Percentiles rank a stretch among this genome's conserved stretches.
These are phyloP conservation scores for Dioscorea dumetorum DNA, from an alignment of 106 monocot species.

Conservation along the genomic window DNA sequence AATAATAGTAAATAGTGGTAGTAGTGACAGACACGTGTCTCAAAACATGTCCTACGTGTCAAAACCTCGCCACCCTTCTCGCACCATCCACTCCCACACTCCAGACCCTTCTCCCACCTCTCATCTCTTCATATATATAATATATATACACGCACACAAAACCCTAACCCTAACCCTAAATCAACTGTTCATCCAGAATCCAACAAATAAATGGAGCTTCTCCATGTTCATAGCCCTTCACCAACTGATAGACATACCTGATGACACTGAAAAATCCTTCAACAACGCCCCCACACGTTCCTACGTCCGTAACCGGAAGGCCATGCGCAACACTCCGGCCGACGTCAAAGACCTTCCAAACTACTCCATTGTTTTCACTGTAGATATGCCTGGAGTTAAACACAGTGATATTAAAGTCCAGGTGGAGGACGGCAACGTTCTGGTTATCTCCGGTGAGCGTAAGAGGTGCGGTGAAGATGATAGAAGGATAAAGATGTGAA, in stretches of 20 bases:
- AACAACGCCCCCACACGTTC: slow-evolving; percentile 34
- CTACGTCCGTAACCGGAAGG: slow-evolving; percentile 61
- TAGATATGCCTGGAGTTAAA: slow-evolving; percentile 79
- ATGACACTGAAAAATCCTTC: slow-evolving; percentile 41
- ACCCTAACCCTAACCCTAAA: no score
- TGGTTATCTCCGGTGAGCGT: slow-evolving; percentile 47
- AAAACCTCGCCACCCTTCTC: no score
- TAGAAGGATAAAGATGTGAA: slow-evolving; percentile 20
- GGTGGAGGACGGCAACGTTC: slow-evolving; percentile 35
- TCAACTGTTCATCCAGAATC: no score
- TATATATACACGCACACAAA: no score
- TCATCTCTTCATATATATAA: no score
- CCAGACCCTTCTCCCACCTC: no score
- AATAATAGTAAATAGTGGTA: no score
- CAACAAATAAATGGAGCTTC: slow-evolving; percentile 3
- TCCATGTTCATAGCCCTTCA: slow-evolving; percentile 28
- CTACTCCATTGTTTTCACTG: slow-evolving; percentile 38
- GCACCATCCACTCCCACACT: no score
- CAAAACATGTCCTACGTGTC: no score
- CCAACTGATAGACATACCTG: slow-evolving; percentile 50
- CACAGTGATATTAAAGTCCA: slow-evolving; percentile 41
- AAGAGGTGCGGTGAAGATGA: slow-evolving; percentile 11
- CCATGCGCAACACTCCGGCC: slow-evolving; percentile 65
- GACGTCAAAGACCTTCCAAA: slow-evolving; percentile 68
- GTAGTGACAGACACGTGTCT: no score